Conservation (phyloP, 2,329 filamentous ascomycete species). For the Rutstroemia sp. region DNA sequence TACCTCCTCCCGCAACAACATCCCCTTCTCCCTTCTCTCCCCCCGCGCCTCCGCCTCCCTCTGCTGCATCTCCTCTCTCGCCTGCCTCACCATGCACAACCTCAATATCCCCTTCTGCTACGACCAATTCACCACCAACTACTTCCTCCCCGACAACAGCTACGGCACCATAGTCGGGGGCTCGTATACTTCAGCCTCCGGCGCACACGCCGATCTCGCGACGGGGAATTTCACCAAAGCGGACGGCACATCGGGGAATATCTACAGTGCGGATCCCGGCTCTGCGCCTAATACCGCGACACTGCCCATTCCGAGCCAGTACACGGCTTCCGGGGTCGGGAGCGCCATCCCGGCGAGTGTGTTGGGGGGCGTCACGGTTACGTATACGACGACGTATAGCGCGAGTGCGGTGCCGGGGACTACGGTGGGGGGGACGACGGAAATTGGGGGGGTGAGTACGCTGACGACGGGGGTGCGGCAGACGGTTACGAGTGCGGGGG, state of each 20-base stretch:
- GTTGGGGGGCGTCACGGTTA: slow-evolving; percentile 34
- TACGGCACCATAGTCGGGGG: slow-evolving; percentile 39
- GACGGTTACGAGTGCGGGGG: background rate
- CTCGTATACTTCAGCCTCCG: slow-evolving; percentile 33
- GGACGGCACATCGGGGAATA: slow-evolving; percentile 35
- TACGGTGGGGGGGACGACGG: slow-evolving; percentile 9
- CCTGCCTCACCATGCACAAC: slow-evolving; percentile 22
- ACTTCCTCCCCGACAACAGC: slow-evolving; percentile 38
- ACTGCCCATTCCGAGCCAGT: slow-evolving; percentile 37
- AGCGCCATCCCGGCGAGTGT: slow-evolving; percentile 37
- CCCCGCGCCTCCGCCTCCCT: slow-evolving; percentile 10
- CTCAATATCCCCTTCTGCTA: slow-evolving; percentile 42
- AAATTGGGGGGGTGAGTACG: background rate
- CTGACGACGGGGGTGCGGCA: background rate
- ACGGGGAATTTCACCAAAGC: slow-evolving; percentile 36
- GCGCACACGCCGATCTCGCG: slow-evolving; percentile 36
- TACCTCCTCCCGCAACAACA: background rate
- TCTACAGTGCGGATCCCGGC: slow-evolving; percentile 33
- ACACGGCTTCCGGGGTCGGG: slow-evolving; percentile 38
- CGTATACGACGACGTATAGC: slow-evolving; percentile 19
- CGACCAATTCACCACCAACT: slow-evolving; percentile 46
- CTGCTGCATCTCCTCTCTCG: slow-evolving; percentile 21
- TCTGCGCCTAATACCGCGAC: slow-evolving; percentile 38
- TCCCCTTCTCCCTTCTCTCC: background rate
- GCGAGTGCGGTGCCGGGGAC: slow-evolving; percentile 17